Base-by-base conservation (phyloP, 1,139 yeast species). In the Taphrina populina region DNA sequence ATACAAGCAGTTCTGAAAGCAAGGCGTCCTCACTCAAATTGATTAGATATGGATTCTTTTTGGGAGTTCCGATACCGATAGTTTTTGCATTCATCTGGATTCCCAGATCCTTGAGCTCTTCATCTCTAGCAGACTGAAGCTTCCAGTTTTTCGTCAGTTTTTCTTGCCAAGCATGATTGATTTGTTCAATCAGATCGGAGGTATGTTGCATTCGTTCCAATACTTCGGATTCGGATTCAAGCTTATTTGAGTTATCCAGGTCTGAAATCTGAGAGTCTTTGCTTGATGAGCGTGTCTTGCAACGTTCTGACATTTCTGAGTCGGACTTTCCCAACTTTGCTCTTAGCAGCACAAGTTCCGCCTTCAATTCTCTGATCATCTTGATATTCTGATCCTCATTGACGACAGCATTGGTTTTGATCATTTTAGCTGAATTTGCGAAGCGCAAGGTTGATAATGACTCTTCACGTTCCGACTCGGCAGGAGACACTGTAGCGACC, bases 401-500 rank as follows among this genome's bases (percentile, higher is more conserved):
- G 29, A 61, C 62, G 23, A 62, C 58, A 15, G 65, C 65, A 33
- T 59, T 62, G 30, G 62, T 83, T 59, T 77, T 76, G 62, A 85
- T 84, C 62, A 75, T 75, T 65, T 84, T 84, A 2, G 87, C 92
- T 59, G 83, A 80, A 37, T 80, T 82, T 1, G 94, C 94, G 65
- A 85, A 85, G 59, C 87, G 73, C 58, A 85, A 71, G 0, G 95
- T 85, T 40, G 85, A 84, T 61, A 79, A 69, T 0, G 87, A 81
- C 63, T 85, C 95, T 20, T 84, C 92, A 64, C 79, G 80, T 65
- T 43, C 34, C 15, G 56, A 33, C 13, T 82, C 88, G 11, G 84
- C 73, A 0, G 95, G 90, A 8, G 90, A 81, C 1, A 84, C 72
- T 65, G 90, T 83, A 34, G 86, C 86, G 6, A 84, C 73, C 90